A percentile compares a stretch with the other conserved stretches of the same genome.
Evolutionary conservation across 2,329 filamentous ascomycete genomes (phyloP).

Genomic region (Talaromyces sp.): DNA sequence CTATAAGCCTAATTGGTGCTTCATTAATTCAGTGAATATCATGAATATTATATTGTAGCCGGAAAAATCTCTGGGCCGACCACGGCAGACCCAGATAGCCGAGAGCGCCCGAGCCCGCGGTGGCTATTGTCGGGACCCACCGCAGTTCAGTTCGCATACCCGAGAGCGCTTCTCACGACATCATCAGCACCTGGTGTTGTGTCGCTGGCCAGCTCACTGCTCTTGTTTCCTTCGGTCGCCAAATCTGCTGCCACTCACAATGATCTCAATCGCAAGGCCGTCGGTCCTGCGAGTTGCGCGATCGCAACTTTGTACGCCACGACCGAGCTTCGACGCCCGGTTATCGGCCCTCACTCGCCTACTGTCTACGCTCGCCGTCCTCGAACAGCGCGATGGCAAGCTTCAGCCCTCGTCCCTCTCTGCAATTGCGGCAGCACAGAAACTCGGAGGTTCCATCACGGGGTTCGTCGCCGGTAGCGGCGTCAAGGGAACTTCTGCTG

Average conservation of each 20-base stretch:
- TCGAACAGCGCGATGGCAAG: constrained; percentile 89
- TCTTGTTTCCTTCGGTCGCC: neutral
- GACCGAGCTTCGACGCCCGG: constrained; percentile 39
- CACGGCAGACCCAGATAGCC: neutral
- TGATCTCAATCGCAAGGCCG: constrained; percentile 29
- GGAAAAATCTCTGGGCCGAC: neutral
- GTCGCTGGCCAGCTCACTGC: constrained; percentile 6
- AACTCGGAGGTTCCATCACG: constrained; percentile 78
- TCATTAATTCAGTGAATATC: neutral
- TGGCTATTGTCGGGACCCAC: neutral
- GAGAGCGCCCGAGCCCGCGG: neutral
- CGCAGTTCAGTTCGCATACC: neutral
- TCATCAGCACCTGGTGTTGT: constrained; percentile 3
- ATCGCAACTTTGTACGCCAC: constrained; percentile 41
- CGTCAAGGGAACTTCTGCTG: constrained; percentile 65
- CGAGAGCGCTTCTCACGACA: neutral
- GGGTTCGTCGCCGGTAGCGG: constrained; percentile 80
- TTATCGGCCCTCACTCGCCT: constrained; percentile 61
- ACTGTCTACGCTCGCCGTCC: constrained; percentile 80
- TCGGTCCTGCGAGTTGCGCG: constrained; percentile 40
- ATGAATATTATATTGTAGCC: neutral
- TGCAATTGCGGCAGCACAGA: constrained; percentile 78
- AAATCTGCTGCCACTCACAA: neutral
- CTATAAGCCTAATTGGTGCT: neutral
- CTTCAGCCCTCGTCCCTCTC: constrained; percentile 77